Evolutionary conservation across 352 stramenopile genomes (phyloP).

Genomic region (Pythium dissotocum): DNA sequence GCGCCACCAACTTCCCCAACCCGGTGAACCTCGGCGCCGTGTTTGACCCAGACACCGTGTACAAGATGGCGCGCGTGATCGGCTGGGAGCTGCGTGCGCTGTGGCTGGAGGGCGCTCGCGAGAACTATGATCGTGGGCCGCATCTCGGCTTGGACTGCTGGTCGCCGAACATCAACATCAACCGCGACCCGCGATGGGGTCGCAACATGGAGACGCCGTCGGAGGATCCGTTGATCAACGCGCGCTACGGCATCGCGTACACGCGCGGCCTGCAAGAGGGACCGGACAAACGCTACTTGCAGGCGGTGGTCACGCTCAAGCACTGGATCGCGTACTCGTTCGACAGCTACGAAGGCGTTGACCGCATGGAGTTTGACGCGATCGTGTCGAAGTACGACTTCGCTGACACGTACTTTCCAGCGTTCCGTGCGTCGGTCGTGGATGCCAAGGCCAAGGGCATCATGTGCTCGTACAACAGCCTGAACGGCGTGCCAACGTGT

Average conservation of each 20-base stretch:
- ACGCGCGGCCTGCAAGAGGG: slow-evolving; percentile 88
- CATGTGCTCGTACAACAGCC: slow-evolving; percentile 97
- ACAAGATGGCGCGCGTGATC: slow-evolving; percentile 88
- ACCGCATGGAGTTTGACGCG: slow-evolving; percentile 89
- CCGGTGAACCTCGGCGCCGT: slow-evolving; percentile 86
- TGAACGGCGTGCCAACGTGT: slow-evolving; percentile 94
- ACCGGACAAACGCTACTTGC: slow-evolving; percentile 61
- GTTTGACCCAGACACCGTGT: slow-evolving; percentile 83
- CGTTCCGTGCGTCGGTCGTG: slow-evolving; percentile 82
- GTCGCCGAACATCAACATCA: slow-evolving; percentile 96
- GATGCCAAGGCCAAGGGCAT: slow-evolving; percentile 80
- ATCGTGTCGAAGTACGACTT: slow-evolving; percentile 91
- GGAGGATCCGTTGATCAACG: slow-evolving; percentile 93
- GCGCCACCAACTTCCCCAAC: slow-evolving; percentile 91
- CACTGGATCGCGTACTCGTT: slow-evolving; percentile 94
- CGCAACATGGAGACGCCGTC: slow-evolving; percentile 92
- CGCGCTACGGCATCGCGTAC: slow-evolving; percentile 90
- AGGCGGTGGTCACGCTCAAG: slow-evolving; percentile 91
- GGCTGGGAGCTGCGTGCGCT: slow-evolving; percentile 77
- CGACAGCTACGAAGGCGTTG: slow-evolving; percentile 68
- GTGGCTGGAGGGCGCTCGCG: slow-evolving; percentile 72
- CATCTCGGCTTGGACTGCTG: slow-evolving; percentile 92
- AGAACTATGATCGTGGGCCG: slow-evolving; percentile 60
- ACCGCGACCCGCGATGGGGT: slow-evolving; percentile 93
- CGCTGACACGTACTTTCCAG: slow-evolving; percentile 90